Base-by-base conservation (phyloP, 2,329 filamentous ascomycete genomes). In the Trichocomaceae sp. region DNA sequence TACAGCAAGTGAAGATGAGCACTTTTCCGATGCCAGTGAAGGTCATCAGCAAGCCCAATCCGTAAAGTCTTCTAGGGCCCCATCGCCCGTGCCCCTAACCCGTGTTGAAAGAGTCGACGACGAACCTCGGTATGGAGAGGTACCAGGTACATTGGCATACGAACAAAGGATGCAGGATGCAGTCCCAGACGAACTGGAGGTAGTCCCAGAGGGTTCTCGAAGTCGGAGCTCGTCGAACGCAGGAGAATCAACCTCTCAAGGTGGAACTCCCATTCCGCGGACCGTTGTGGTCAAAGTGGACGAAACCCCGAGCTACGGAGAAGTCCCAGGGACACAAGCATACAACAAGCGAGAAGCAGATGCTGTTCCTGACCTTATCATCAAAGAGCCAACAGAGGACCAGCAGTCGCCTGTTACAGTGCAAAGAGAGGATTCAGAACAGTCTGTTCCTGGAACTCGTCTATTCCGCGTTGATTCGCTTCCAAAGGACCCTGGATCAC, bases 21-120 rank as follows among this genome's bases (percentile, higher is more conserved):
- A 85, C 69, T 86, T 85, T 68, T 84, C 82, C 47, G 83, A 85
- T 64, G 83, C 83, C 55, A 81, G 77, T 44, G 83, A 85, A 73
- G 83, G 81, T 61, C 69, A 70, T 46, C 58, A 62, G 31, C 63
- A 60, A 64, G 63, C 67, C 55, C 60, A 61, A 58, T 69, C 67
- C 59, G 66, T 63, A 59, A 62, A 64, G 64, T 64, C 65, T 49
- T 74, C 75, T 51, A 67, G 73, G 60, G 66, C 71, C 60, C 69
- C 70, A 47, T 82, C 80, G 9, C 78, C 80, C 51, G 77, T 84
- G 54, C 83, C 83, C 23, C 75, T 77, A 50, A 85, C 82, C n/a
- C 75, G 82, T 59, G 80, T 85, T 23, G 83, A 85, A 69, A 78
- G 79, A 62, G 79, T 84, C 42, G 83, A 85, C 65, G 76, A 81